These are phyloP conservation scores for Trametes meyenii DNA, from an alignment of 768 basidiomycete genomes.

Conservation along the genomic window DNA sequence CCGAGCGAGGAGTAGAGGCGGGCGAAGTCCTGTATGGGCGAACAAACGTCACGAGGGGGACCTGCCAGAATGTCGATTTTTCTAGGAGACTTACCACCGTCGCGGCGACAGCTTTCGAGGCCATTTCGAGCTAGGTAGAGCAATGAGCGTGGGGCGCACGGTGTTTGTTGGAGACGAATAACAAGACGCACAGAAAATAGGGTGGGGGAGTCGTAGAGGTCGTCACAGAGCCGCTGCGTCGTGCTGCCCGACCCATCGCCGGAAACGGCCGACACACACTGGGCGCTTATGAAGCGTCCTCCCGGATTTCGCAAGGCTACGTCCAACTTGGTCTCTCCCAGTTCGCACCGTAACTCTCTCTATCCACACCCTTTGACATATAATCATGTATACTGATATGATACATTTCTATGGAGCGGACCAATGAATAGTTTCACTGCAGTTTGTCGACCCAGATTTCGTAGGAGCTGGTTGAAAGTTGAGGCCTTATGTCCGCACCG, in stretches of 20 bases:
- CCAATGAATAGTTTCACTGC: no score
- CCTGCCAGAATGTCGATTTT: conserved; percentile 1
- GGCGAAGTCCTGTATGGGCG: conserved; percentile 67
- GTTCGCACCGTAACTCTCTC: no score
- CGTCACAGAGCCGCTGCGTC: conserved; percentile 17
- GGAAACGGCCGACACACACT: conserved; percentile 23
- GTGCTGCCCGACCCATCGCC: conserved; percentile 22
- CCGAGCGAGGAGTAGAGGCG: conserved; percentile 82
- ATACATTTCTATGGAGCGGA: no score
- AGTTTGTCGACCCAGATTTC: no score
- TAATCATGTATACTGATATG: no score
- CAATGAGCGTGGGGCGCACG: not conserved
- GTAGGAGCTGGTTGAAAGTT: no score
- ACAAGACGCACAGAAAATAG: conserved; percentile 21
- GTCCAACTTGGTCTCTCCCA: no score
- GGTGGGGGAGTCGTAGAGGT: conserved; percentile 22
- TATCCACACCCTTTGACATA: no score
- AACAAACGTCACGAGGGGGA: conserved; percentile 11
- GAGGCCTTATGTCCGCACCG: no score
- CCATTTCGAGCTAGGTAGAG: conserved; percentile 45
- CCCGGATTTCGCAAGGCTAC: no score
- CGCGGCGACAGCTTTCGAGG: conserved; percentile 69
- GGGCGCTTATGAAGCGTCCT: conserved; percentile 1
- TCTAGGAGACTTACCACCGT: conserved; percentile 47
- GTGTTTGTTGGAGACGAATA: not conserved